Evolutionary conservation across 1,284 basidiomycete species (phyloP).

Genomic region (Phaffia rhodozyma): DNA sequence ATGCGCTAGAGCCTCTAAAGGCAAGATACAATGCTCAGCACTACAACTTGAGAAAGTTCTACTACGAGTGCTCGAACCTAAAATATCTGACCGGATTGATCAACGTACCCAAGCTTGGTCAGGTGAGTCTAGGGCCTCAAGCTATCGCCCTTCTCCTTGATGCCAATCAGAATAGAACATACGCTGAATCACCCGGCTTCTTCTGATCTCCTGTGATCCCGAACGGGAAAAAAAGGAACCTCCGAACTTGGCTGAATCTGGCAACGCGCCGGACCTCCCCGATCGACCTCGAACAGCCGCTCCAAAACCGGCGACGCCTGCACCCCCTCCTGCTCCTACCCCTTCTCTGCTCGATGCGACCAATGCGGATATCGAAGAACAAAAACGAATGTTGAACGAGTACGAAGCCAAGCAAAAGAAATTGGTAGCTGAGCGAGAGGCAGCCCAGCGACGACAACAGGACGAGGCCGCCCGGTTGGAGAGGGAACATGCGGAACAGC

Average conservation of each 20-base stretch:
- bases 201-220: not conserved
- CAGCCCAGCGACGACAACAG: constrained; percentile 64
- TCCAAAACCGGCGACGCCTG: constrained; percentile 16
- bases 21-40: constrained; percentile 80
- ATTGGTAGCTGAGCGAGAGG: constrained; percentile 63
- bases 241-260: constrained; percentile 75
- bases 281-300: constrained; percentile 58
- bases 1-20: constrained; percentile 72
- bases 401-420: constrained; percentile 92
- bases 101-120: constrained; percentile 88
- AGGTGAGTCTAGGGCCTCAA: constrained; percentile 40
- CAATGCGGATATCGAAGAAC: constrained; percentile 73
- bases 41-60: constrained; percentile 82
- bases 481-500: constrained; percentile 65
- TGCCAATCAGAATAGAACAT: not conserved
- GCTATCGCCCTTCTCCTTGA: not conserved
- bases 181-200: not conserved
- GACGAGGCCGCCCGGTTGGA: constrained; percentile 73
- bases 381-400: constrained; percentile 87
- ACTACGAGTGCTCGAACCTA: constrained; percentile 93
- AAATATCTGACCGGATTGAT: constrained; percentile 91
- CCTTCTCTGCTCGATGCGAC: constrained; percentile 49
- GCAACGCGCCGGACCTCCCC: constrained; percentile 71
- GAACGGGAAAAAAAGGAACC: constrained; percentile 49
- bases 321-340: constrained; percentile 42